Percentiles rank a stretch among this genome's conserved stretches.
Conservation (phyloP, 1,284 basidiomycete genomes). For the Lignosus rhinocerotis region DNA sequence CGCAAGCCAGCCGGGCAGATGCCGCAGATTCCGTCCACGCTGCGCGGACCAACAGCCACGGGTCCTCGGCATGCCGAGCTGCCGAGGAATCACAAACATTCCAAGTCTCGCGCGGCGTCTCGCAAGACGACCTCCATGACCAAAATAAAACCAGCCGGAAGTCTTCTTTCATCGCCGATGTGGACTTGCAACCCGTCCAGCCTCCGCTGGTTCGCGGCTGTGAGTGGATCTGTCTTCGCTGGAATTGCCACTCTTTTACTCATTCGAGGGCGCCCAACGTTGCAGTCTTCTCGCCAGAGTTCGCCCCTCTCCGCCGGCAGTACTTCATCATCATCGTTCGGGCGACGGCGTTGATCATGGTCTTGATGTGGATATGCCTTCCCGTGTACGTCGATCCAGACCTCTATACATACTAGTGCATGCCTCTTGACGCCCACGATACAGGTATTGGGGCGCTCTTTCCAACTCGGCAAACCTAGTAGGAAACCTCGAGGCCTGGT, state of each 20-base stretch:
- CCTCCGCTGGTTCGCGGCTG: conserved; percentile 7
- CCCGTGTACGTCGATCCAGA: conserved; percentile 25
- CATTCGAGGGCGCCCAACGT: neutral
- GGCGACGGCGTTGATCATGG: conserved; percentile 24
- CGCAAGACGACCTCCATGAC: conserved; percentile 10
- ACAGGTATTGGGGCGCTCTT: conserved; percentile 47
- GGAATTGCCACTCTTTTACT: neutral
- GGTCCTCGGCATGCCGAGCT: conserved; percentile 24
- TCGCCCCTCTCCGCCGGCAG: conserved; percentile 23
- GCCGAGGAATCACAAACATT: conserved; percentile 17
- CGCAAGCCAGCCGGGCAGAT: conserved; percentile 17
- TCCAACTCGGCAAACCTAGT: conserved; percentile 32
- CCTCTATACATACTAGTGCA: neutral
- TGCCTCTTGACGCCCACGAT: neutral
- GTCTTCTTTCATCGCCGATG: conserved; percentile 19
- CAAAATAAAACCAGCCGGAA: conserved; percentile 17
- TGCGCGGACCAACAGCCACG: conserved; percentile 19
- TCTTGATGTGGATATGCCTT: conserved; percentile 30
- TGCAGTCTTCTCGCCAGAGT: conserved; percentile 27
- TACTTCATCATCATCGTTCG: conserved; percentile 27
- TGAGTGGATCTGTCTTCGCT: conserved; percentile 7
- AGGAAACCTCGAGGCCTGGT: conserved; percentile 41
- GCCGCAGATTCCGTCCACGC: conserved; percentile 16
- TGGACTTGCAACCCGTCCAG: neutral
- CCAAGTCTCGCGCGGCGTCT: conserved; percentile 18